Base-by-base conservation (phyloP, 306 rosid genomes). In the Vigna radiata region DNA sequence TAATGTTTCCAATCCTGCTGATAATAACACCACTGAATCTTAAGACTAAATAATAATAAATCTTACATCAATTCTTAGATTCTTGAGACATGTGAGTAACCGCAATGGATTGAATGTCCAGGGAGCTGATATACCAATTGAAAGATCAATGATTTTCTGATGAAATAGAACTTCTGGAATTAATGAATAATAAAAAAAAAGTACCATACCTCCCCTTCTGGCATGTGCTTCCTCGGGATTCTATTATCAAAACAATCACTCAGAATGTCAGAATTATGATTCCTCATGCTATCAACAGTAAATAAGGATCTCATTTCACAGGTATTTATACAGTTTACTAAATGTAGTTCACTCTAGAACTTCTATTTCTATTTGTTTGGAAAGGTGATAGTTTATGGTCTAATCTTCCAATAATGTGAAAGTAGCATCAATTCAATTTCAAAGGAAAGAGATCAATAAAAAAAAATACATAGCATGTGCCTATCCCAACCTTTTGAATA, bases 161-260 rank as follows among this genome's bases (percentile, higher is more conserved):
- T n/a, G 68, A 79, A 29, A 65, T 70, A 76, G 31, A 79, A 75
- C 73, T 75, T 73, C 77, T 81, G 55, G 79, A 83, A 62, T 37
- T 53, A 79, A 76, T 53, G 73, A 73, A 31, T 12, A 75, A 41
- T 69, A 77, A 68, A 78, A 73, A 70, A 19, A 19, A 19, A 83
- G 75, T 78, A 69, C 77, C 90, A 86, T 80, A 92, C 99, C 99
- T 90, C 99, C 99, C 81, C 99, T 87, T 85, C 97, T 88, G 11
- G 94, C 97, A 88, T 95, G 97, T 2, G 99, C 97, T 82, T 95
- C 97, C 90, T 87, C 77, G 2, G 97, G 99, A 91, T 92, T 85
- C 99, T 95, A 66, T 80, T 7, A 77, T 12, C 72, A 72, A 89
- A 82, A 25, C 86, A 48, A 78, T 56, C 70, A 76, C 53, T 68